Percentiles rank a stretch among this genome's conserved stretches.
Conservation (phyloP, 306 rosid species). For the Prinsepia uniflora region DNA sequence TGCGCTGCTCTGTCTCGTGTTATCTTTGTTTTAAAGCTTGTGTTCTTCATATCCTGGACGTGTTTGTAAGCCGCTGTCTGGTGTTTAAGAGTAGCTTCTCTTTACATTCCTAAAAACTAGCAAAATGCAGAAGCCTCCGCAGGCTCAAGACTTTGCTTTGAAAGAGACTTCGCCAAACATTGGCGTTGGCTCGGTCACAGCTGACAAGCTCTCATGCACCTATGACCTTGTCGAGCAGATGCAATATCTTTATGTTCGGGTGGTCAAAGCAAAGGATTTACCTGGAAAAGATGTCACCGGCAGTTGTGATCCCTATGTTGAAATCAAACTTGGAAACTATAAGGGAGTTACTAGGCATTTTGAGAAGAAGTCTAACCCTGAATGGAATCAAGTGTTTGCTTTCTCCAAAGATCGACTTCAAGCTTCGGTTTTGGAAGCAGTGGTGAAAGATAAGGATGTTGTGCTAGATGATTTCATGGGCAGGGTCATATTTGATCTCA, state of each 20-base stretch:
- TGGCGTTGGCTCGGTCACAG: slow-evolving; percentile 53
- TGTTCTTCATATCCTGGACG: neutral
- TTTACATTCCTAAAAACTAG: slow-evolving; percentile 22
- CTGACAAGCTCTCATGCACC: slow-evolving; percentile 77
- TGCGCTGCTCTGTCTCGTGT: neutral
- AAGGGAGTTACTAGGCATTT: slow-evolving; percentile 72
- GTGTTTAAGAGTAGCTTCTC: slow-evolving; percentile 2
- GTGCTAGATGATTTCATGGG: slow-evolving; percentile 77
- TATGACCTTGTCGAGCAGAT: slow-evolving; percentile 93
- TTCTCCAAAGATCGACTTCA: slow-evolving; percentile 81
- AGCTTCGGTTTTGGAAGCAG: slow-evolving; percentile 74
- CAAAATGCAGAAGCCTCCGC: slow-evolving; percentile 75
- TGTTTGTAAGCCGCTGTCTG: neutral
- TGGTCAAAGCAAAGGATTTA: slow-evolving; percentile 82
- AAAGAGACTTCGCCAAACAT: slow-evolving; percentile 87
- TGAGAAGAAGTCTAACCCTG: slow-evolving; percentile 78
- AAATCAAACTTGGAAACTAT: slow-evolving; percentile 85
- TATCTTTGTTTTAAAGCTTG: neutral
- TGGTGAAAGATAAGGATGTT: slow-evolving; percentile 77
- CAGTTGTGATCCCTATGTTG: slow-evolving; percentile 85
- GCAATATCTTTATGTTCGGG: slow-evolving; percentile 80
- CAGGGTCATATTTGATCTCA: slow-evolving; percentile 57
- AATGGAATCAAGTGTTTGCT: slow-evolving; percentile 78
- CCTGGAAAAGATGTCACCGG: slow-evolving; percentile 82
- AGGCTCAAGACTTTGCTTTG: slow-evolving; percentile 63